Conservation (phyloP, 2,329 filamentous ascomycete species). For the Graphiopsis chlorocephala region DNA sequence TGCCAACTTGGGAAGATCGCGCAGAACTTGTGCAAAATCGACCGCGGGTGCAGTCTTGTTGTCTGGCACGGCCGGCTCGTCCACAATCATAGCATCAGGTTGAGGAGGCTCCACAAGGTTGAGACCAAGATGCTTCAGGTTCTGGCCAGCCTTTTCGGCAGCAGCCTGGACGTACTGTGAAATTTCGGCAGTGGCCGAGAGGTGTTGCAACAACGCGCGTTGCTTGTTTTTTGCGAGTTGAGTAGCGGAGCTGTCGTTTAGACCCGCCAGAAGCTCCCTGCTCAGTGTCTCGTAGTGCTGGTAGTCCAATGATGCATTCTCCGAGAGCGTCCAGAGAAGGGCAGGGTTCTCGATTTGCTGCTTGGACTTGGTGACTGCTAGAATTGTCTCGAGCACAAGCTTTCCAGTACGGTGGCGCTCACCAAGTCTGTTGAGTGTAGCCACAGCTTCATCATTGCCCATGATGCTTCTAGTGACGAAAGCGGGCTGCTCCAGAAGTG, state of each 20-base stretch:
- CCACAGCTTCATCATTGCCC: conserved; percentile 8
- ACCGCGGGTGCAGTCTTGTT: background rate
- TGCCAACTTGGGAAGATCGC: conserved; percentile 3
- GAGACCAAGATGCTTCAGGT: conserved; percentile 9
- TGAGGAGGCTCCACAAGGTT: conserved; percentile 12
- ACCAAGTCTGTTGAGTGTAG: conserved; percentile 9
- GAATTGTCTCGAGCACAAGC: conserved; percentile 25
- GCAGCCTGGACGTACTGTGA: conserved; percentile 10
- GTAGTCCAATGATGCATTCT: conserved; percentile 1
- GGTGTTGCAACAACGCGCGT: conserved; percentile 5
- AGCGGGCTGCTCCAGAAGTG: conserved; percentile 5
- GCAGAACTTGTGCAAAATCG: conserved; percentile 1
- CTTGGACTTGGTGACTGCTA: conserved; percentile 6
- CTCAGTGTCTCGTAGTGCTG: conserved; percentile 8
- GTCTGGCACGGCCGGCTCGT: conserved; percentile 2
- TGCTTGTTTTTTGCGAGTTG: conserved; percentile 10
- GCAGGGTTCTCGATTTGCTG: conserved; percentile 8
- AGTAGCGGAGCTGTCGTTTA: background rate
- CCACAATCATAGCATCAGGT: background rate
- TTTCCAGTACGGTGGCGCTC: conserved; percentile 17
- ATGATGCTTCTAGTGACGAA: conserved; percentile 8
- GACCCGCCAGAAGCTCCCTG: conserved; percentile 6
- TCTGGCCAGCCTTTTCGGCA: background rate
- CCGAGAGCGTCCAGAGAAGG: conserved; percentile 9
- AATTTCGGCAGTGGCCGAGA: background rate